phyloP scores from a whole-genome alignment of 169 alveolate species.

The Plasmodium yoelii region DNA sequence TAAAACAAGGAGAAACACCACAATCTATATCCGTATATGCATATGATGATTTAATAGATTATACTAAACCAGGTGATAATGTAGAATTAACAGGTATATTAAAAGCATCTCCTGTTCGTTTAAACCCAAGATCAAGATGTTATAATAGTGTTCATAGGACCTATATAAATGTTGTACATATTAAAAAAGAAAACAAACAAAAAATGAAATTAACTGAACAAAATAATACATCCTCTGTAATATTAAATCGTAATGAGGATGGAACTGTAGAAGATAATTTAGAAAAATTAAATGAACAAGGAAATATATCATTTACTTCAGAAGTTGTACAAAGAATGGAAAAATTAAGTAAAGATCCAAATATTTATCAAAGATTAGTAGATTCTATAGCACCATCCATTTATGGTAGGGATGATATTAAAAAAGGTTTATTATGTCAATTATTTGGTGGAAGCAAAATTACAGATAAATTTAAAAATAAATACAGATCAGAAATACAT shows the following conservation, averaged over 20 bases:
- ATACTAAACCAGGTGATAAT: constrained; percentile 97
- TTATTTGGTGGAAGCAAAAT: constrained; percentile 97
- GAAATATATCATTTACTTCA: constrained; percentile 78
- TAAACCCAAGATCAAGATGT: constrained; percentile 91
- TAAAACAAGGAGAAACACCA: constrained; percentile 96
- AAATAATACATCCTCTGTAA: constrained; percentile 61
- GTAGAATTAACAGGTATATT: constrained; percentile 97
- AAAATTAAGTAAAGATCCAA: constrained; percentile 89
- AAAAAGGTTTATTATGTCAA: constrained; percentile 95
- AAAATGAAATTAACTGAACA: constrained; percentile 77
- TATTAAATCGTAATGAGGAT: constrained; percentile 71
- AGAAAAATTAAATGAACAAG: constrained; percentile 76
- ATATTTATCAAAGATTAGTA: constrained; percentile 93
- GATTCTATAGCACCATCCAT: constrained; percentile 98
- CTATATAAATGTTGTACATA: constrained; percentile 94
- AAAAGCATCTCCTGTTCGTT: constrained; percentile 95
- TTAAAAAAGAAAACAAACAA: constrained; percentile 81
- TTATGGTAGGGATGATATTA: constrained; percentile 97
- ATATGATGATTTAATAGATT: constrained; percentile 96
- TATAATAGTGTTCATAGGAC: constrained; percentile 93
- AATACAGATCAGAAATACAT: constrained; percentile 95
- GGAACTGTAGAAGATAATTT: constrained; percentile 78
- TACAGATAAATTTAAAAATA: constrained; percentile 77
- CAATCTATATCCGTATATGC: constrained; percentile 91
- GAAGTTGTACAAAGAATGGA: constrained; percentile 86